Percentiles rank a stretch among this genome's conserved stretches.
These are phyloP conservation scores for Zasmidium cellare DNA, from an alignment of 2,329 filamentous ascomycete genomes.

Conservation along the genomic window DNA sequence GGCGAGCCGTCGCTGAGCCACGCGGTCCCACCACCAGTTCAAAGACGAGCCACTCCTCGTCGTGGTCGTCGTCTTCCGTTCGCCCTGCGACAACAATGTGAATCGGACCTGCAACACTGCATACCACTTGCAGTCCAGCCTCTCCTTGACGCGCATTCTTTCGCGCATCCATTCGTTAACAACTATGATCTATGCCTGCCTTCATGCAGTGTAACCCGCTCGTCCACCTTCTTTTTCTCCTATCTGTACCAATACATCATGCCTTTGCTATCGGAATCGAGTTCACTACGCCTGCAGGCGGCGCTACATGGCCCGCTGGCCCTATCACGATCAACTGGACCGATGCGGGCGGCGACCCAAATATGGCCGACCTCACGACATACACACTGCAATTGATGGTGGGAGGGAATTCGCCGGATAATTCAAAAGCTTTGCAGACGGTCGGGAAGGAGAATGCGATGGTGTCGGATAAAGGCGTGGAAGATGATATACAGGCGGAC, in stretches of 20 bases:
- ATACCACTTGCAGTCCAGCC: not conserved
- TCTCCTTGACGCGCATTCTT: not conserved
- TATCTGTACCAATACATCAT: slow-evolving; percentile 14
- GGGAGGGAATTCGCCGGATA: slow-evolving; percentile 20
- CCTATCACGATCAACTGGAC: slow-evolving; percentile 19
- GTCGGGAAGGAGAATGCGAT: slow-evolving; percentile 14
- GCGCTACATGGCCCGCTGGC: slow-evolving; percentile 20
- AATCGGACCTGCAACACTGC: not conserved
- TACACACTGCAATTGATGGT: slow-evolving; percentile 20
- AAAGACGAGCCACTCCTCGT: slow-evolving; percentile 1
- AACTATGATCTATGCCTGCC: slow-evolving; percentile 3
- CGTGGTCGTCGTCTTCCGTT: not conserved
- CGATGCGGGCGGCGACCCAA: slow-evolving; percentile 20
- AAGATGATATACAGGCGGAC: slow-evolving; percentile 15
- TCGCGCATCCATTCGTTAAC: slow-evolving; percentile 4
- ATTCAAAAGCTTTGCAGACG: slow-evolving; percentile 20
- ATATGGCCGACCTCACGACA: slow-evolving; percentile 16
- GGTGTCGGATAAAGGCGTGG: slow-evolving; percentile 11
- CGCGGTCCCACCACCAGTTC: not conserved
- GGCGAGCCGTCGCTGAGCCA: not conserved
- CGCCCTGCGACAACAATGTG: slow-evolving; percentile 1
- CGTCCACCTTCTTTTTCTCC: slow-evolving; percentile 14
- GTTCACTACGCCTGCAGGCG: slow-evolving; percentile 19
- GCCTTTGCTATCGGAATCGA: slow-evolving; percentile 16
- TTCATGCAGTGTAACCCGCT: slow-evolving; percentile 8